Evolutionary conservation across 139 green algal genomes (phyloP), one percentile per base, ranked within the genome.

Genomic region (Coelastrella sp.): DNA sequence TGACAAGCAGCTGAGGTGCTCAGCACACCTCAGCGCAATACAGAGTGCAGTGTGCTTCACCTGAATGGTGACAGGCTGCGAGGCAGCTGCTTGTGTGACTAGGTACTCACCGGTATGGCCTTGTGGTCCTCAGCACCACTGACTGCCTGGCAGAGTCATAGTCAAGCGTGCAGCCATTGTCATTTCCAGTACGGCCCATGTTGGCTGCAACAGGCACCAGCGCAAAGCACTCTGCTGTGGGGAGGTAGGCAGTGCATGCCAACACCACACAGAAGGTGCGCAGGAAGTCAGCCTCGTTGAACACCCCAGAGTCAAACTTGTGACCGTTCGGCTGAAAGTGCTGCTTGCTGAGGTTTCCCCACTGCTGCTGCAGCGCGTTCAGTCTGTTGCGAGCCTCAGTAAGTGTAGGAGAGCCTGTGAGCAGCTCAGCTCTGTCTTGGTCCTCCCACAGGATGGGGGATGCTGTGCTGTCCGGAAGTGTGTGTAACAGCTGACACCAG

Each of bases 141-240:
- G 73, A 53, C 67, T 92, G 82, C 3, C 32, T 74, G 21, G 92
- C 86, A 0, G 79, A 13, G 69, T 98, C 90, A 75, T 97, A 98
- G 87, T 98, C 96, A 66, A 98, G n/a, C 57, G 68, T 38, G 86
- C 92, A 84, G 83, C 93, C 64, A 30, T 79, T 81, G 15, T 91
- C 89, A 84, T 91, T 92, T 53, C 93, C 91, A 0, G 93, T 95
- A 73, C 91, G 89, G 0, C 51, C 50, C 45, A 96, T 74, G 11
- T 57, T 62, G 40, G 68, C 71, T 8, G 76, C 79, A 15, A 96
- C 25, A 2, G 96, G 96, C 87, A 98, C 88, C 48, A 99, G 83
- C 9, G 97, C 97, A 91, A 99, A 98, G 88, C 93, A 96, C 45
- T 92, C 69, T 6, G 95, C 97, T 25, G 91, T 89, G 9, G 94